Conservation (phyloP, 129 eudicot genomes). For the Centaurea solstitialis region DNA sequence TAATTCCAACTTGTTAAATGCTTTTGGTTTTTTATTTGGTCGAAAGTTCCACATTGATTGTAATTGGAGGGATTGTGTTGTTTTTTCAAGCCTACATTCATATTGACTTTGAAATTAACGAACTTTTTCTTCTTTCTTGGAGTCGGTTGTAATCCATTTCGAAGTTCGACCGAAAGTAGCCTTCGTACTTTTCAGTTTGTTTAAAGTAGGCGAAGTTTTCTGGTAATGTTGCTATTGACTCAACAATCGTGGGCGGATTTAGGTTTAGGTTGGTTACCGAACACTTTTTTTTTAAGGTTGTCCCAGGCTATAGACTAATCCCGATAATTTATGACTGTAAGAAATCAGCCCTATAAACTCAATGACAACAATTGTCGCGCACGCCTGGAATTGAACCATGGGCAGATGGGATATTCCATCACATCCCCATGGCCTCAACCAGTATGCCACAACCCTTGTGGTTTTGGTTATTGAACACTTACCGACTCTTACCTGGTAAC, state of each 20-base stretch:
- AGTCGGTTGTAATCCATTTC: background rate
- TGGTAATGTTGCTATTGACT: background rate
- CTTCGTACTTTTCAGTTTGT: background rate
- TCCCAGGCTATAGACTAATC: too few species aligned
- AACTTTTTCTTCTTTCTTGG: background rate
- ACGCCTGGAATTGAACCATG: too few species aligned
- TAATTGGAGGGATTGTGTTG: background rate
- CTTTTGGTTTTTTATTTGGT: conserved; percentile 4
- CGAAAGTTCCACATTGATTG: background rate
- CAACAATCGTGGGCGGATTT: background rate
- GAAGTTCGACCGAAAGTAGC: conserved; percentile 12
- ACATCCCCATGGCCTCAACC: too few species aligned
- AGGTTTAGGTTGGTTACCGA: background rate
- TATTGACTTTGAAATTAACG: background rate
- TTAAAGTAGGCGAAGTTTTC: background rate
- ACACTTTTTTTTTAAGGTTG: background rate
- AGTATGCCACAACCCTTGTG: too few species aligned
- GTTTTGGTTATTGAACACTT: too few species aligned
- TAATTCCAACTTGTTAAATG: conserved; percentile 16
- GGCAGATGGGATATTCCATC: too few species aligned
- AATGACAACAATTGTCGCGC: too few species aligned
- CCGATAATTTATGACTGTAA: too few species aligned
- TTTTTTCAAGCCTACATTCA: background rate
- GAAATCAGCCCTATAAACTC: too few species aligned
- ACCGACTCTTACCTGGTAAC: background rate